Evolutionary conservation across 257 asterid genomes (phyloP).

Genomic region (Nicotiana noctiflora): DNA sequence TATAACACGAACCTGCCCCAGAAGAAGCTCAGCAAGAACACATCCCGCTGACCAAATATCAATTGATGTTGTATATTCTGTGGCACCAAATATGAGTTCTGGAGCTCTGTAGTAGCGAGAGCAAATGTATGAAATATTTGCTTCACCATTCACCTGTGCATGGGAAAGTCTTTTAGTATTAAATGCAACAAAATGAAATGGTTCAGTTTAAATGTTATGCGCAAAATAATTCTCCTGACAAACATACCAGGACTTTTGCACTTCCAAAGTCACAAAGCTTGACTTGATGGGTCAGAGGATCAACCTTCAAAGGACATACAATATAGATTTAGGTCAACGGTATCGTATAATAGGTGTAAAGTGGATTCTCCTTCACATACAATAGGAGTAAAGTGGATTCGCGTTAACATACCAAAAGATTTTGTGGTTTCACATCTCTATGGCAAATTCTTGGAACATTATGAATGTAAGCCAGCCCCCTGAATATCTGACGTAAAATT

Average conservation of each 20-base stretch:
- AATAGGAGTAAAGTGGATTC: not conserved
- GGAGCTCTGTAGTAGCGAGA: constrained; percentile 95
- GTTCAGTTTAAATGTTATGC: not conserved
- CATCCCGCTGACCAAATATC: constrained; percentile 97
- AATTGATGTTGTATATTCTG: constrained; percentile 68
- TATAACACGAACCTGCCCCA: constrained; percentile 67
- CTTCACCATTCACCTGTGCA: constrained; percentile 76
- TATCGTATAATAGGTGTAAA: constrained; percentile 5
- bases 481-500: constrained; percentile 51
- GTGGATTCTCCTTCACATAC: constrained; percentile 26
- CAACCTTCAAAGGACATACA: constrained; percentile 49
- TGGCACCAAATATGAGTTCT: constrained; percentile 89
- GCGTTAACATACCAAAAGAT: constrained; percentile 58
- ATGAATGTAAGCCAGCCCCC: constrained; percentile 85
- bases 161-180: constrained; percentile 8
- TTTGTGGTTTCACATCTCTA: constrained; percentile 94
- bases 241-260: constrained; percentile 74
- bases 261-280: constrained; percentile 98
- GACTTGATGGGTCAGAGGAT: constrained; percentile 91
- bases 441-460: constrained; percentile 82
- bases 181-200: constrained; percentile 11
- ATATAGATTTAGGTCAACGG: constrained; percentile 10
- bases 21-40: constrained; percentile 86
- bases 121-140: constrained; percentile 85
- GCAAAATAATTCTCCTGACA: not conserved